phyloP scores from a whole-genome alignment of 1,284 basidiomycete species.

The Waitea zeae region DNA sequence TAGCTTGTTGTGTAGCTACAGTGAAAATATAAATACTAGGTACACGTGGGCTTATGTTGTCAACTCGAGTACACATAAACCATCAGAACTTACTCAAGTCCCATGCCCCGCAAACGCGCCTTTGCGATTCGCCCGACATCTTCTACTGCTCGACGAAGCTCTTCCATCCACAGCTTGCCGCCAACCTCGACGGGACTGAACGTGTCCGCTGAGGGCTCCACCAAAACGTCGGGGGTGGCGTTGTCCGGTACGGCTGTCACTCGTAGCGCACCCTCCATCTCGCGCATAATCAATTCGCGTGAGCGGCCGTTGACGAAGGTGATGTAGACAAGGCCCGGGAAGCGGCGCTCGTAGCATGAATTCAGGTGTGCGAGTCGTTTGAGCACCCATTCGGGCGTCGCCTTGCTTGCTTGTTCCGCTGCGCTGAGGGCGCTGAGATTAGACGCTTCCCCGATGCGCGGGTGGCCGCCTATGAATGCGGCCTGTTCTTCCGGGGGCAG shows the following conservation, averaged over 20 bases:
- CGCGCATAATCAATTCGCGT: conserved; percentile 51
- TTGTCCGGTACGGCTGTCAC: conserved; percentile 28
- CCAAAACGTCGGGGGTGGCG: conserved; percentile 23
- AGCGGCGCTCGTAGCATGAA: conserved; percentile 54
- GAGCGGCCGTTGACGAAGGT: conserved; percentile 82
- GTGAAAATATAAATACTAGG: too few species aligned
- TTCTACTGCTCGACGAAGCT: conserved; percentile 52
- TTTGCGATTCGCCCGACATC: conserved; percentile 66
- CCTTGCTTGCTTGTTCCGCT: conserved; percentile 52
- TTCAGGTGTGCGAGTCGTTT: conserved; percentile 53
- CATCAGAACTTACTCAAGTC: too few species aligned
- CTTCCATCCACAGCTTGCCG: conserved; percentile 34
- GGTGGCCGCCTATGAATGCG: conserved; percentile 67
- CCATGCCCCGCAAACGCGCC: conserved; percentile 34
- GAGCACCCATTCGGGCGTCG: conserved; percentile 50
- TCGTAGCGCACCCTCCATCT: conserved; percentile 59
- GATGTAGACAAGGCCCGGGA: conserved; percentile 67
- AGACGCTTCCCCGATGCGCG: conserved; percentile 70
- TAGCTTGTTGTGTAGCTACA: too few species aligned
- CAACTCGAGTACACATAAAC: too few species aligned
- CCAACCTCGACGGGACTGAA: conserved; percentile 23
- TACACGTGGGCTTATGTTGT: too few species aligned
- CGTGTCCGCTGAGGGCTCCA: conserved; percentile 9
- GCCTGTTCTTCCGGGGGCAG: conserved; percentile 21
- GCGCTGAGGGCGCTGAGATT: conserved; percentile 59